Percentiles rank a stretch among this genome's conserved stretches.
These are phyloP conservation scores for Fusarium pilosicola DNA, from an alignment of 2,329 filamentous ascomycete genomes.

Conservation along the genomic window DNA sequence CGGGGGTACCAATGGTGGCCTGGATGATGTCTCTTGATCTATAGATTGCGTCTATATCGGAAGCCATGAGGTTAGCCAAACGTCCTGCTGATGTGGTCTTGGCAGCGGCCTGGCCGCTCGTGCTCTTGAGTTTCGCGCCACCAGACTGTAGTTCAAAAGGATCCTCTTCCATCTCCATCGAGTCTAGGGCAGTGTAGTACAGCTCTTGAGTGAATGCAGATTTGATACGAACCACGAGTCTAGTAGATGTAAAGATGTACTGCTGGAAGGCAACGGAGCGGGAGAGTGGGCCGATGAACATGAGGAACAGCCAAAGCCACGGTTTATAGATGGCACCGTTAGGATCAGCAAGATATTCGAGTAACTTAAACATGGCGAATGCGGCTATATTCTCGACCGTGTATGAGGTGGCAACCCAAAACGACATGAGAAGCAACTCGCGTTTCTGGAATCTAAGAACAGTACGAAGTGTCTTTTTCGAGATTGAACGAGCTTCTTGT, in stretches of 20 bases:
- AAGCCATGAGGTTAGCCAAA: constrained; percentile 67
- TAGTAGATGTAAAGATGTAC: constrained; percentile 67
- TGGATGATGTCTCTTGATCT: constrained; percentile 62
- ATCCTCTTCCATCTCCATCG: constrained; percentile 68
- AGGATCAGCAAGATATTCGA: constrained; percentile 61
- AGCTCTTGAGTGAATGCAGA: constrained; percentile 67
- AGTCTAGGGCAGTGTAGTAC: constrained; percentile 64
- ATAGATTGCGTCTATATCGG: constrained; percentile 66
- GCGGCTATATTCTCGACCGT: constrained; percentile 62
- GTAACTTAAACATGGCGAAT: constrained; percentile 63
- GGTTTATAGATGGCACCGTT: constrained; percentile 57
- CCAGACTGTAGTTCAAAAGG: constrained; percentile 51
- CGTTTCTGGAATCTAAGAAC: constrained; percentile 54
- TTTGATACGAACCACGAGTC: constrained; percentile 66
- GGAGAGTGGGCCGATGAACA: constrained; percentile 60
- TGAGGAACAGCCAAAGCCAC: constrained; percentile 63
- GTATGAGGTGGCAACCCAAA: constrained; percentile 53
- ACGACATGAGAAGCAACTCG: constrained; percentile 58
- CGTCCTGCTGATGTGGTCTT: constrained; percentile 59
- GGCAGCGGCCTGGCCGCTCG: constrained; percentile 42
- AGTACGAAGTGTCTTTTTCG: constrained; percentile 58
- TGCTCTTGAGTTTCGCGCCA: constrained; percentile 41
- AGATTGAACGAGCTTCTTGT: constrained; percentile 55
- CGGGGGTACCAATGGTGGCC: constrained; percentile 56
- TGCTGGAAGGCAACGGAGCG: constrained; percentile 64